Conservation (phyloP, 1,284 basidiomycete species). For the Rhodotorula sp. region DNA sequence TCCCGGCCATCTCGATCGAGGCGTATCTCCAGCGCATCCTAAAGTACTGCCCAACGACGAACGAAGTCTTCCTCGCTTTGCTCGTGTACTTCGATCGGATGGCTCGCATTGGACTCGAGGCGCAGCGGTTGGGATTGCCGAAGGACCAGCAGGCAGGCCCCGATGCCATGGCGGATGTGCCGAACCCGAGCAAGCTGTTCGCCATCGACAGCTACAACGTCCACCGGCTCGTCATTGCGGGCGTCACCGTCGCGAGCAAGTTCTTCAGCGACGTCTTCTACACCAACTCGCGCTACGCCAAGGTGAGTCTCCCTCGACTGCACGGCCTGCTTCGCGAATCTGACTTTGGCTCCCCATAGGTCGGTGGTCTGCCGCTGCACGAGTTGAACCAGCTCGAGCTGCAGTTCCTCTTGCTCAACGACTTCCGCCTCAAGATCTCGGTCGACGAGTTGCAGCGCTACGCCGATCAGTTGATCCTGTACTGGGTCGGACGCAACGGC, state of each 20-base stretch:
- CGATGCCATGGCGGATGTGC: background rate
- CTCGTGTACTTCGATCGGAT: conserved; percentile 94
- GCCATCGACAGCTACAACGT: conserved; percentile 97
- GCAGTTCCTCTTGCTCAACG: conserved; percentile 93
- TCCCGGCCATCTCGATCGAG: conserved; percentile 92
- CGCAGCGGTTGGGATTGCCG: conserved; percentile 30
- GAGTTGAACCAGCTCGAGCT: conserved; percentile 97
- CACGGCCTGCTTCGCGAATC: background rate
- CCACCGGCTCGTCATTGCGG: conserved; percentile 92
- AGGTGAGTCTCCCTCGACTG: conserved; percentile 61
- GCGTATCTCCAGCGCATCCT: conserved; percentile 91
- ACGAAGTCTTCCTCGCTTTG: conserved; percentile 91
- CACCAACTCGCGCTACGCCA: conserved; percentile 98
- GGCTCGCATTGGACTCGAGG: conserved; percentile 50
- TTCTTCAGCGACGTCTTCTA: conserved; percentile 99
- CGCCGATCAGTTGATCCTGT: conserved; percentile 76
- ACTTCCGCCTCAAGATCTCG: conserved; percentile 86
- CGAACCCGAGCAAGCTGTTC: conserved; percentile 55
- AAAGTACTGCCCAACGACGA: conserved; percentile 97
- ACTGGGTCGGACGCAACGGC: conserved; percentile 47
- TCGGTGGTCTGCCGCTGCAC: conserved; percentile 87
- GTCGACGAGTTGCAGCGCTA: conserved; percentile 91
- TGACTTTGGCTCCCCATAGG: conserved; percentile 55
- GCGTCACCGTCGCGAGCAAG: conserved; percentile 96
- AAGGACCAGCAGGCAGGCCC: conserved; percentile 12